Conservation (phyloP, 78 protist species). For the Dictyostelium purpureum region DNA sequence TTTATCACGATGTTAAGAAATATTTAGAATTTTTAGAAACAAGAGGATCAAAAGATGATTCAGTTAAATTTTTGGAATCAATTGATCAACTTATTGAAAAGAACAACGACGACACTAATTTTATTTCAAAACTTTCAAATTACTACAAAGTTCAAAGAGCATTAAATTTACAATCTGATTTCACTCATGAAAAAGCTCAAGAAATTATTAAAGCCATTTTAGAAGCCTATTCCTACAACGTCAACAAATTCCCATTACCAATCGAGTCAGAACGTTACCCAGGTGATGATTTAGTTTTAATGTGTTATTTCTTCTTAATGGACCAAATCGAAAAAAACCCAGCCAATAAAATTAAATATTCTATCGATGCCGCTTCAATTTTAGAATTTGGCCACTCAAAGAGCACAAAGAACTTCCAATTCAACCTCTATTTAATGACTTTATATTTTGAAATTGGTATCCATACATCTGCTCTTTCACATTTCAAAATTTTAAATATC, state of each 20-base stretch:
- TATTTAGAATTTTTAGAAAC: slow-evolving; percentile 14
- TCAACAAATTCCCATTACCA: not conserved
- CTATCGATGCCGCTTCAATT: not conserved
- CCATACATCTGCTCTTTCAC: not conserved
- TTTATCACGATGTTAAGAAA: slow-evolving; percentile 21
- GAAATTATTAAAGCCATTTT: not conserved
- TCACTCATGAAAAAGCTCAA: not conserved
- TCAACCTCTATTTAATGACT: not conserved
- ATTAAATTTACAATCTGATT: slow-evolving; percentile 1
- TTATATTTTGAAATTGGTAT: slow-evolving; percentile 39
- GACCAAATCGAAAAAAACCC: not conserved
- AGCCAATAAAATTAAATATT: not conserved
- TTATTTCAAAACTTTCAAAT: slow-evolving; percentile 16
- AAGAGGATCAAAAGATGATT: not conserved
- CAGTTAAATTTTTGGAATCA: not conserved
- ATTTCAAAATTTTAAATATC: slow-evolving; percentile 16
- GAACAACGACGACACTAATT: not conserved
- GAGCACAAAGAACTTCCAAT: slow-evolving; percentile 47
- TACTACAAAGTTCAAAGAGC: slow-evolving; percentile 10
- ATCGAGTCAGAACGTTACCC: slow-evolving; percentile 41
- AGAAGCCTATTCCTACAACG: slow-evolving; percentile 7
- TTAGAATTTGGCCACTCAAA: slow-evolving; percentile 28
- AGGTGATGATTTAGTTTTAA: slow-evolving; percentile 55
- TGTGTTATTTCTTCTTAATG: slow-evolving; percentile 1
- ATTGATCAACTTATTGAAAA: not conserved